Percentiles rank a stretch among this genome's conserved stretches.
Conservation (phyloP, 2,329 filamentous ascomycete genomes). For the Monascus ruber region DNA sequence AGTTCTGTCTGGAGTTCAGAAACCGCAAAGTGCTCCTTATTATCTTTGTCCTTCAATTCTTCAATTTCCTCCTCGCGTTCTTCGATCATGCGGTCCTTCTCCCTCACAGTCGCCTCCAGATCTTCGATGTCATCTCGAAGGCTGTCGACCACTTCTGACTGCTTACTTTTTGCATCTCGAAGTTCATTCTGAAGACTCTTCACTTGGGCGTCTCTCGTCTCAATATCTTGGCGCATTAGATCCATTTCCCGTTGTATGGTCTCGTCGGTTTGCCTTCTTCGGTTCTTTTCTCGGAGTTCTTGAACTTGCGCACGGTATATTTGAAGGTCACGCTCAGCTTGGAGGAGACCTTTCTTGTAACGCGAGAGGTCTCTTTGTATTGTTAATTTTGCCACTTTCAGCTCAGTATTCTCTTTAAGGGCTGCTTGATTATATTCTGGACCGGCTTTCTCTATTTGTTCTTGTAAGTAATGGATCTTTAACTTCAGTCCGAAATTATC, state of each 20-base stretch:
- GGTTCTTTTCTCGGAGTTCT: slow-evolving; percentile 71
- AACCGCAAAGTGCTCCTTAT: slow-evolving; percentile 31
- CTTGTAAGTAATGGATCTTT: slow-evolving; percentile 93
- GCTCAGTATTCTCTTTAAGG: slow-evolving; percentile 86
- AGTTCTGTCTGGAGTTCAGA: slow-evolving; percentile 41
- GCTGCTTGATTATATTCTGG: slow-evolving; percentile 83
- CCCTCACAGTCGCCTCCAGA: slow-evolving; percentile 61
- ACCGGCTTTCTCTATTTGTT: slow-evolving; percentile 74
- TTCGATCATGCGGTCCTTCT: slow-evolving; percentile 62
- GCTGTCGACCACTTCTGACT: slow-evolving; percentile 49
- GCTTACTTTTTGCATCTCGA: slow-evolving; percentile 44
- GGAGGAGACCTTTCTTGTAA: slow-evolving; percentile 72
- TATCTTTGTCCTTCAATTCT: slow-evolving; percentile 43
- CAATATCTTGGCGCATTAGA: slow-evolving; percentile 38
- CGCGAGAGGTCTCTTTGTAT: slow-evolving; percentile 78
- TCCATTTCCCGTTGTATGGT: slow-evolving; percentile 53
- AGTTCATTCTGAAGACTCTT: slow-evolving; percentile 40
- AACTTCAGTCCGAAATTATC: slow-evolving; percentile 96
- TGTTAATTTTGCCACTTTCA: slow-evolving; percentile 85
- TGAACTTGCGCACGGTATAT: slow-evolving; percentile 68
- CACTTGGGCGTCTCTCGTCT: slow-evolving; percentile 35
- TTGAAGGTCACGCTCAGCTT: slow-evolving; percentile 79
- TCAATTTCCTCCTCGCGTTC: slow-evolving; percentile 67
- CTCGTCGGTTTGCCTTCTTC: slow-evolving; percentile 62
- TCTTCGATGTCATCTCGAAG: slow-evolving; percentile 65